Conservation (phyloP, 129 eudicot genomes). For the Heracleum sosnowskyi region DNA sequence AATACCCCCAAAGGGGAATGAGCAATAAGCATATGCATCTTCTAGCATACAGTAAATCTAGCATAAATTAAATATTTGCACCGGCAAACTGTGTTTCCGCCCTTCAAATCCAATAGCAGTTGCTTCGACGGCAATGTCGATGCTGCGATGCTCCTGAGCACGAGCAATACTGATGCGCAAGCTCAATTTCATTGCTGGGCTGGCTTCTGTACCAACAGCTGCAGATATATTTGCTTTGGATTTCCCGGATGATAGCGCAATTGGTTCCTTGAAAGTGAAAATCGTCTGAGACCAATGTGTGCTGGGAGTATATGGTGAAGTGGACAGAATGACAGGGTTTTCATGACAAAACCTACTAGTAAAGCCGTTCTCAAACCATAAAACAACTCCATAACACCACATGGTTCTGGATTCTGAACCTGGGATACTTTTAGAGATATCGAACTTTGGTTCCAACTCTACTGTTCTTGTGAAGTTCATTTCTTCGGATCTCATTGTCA, state of each 20-base stretch:
- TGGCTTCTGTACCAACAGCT: slow-evolving; percentile 44
- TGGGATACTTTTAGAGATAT: slow-evolving; percentile 4
- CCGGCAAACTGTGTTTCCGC: slow-evolving; percentile 57
- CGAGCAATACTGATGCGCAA: slow-evolving; percentile 72
- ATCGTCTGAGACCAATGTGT: slow-evolving; percentile 92
- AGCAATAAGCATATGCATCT: background rate
- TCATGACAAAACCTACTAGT: slow-evolving; percentile 73
- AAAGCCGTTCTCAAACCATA: slow-evolving; percentile 87
- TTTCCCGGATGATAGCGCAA: slow-evolving; percentile 37
- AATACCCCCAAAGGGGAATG: background rate
- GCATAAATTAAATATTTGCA: slow-evolving; percentile 54
- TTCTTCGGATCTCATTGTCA: slow-evolving; percentile 62
- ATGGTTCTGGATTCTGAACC: slow-evolving; percentile 17
- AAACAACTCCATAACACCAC: slow-evolving; percentile 65
- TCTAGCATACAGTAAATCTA: background rate
- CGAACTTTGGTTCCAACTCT: slow-evolving; percentile 43
- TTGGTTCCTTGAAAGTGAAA: slow-evolving; percentile 69
- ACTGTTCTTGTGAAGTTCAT: slow-evolving; percentile 68
- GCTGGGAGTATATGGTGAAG: slow-evolving; percentile 62
- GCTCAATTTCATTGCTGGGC: slow-evolving; percentile 47
- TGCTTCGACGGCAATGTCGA: slow-evolving; percentile 80
- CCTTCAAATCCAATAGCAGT: slow-evolving; percentile 47
- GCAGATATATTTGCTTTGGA: slow-evolving; percentile 9
- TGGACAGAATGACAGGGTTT: slow-evolving; percentile 50
- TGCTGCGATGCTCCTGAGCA: slow-evolving; percentile 76